A percentile compares a stretch with the other conserved stretches of the same genome.
These are phyloP conservation scores for Aspergillus pseudoviridinutans DNA, from an alignment of 2,329 filamentous ascomycete species.

Conservation along the genomic window DNA sequence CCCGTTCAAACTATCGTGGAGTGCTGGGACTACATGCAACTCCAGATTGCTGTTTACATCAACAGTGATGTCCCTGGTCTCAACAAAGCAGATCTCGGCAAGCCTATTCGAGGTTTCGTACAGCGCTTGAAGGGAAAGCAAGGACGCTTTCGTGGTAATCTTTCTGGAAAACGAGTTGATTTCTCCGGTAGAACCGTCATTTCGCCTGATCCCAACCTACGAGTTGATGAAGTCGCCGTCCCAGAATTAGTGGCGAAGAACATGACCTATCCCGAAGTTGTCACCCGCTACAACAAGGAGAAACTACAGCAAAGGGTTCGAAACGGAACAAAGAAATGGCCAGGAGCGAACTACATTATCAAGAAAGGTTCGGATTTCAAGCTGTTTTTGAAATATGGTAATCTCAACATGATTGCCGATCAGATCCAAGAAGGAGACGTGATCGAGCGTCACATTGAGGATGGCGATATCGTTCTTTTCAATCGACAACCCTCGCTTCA, in stretches of 20 bases:
- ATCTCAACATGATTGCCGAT: conserved; percentile 66
- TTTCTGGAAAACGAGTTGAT: conserved; percentile 97
- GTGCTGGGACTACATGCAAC: conserved; percentile 94
- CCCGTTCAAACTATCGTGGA: conserved; percentile 90
- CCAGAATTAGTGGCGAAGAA: conserved; percentile 91
- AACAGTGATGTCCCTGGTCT: conserved; percentile 94
- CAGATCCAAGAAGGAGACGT: conserved; percentile 77
- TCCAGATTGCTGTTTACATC: conserved; percentile 96
- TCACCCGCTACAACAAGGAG: conserved; percentile 77
- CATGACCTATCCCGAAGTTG: conserved; percentile 89
- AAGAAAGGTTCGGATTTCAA: conserved; percentile 69
- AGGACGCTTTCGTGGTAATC: conserved; percentile 90
- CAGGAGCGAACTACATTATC: conserved; percentile 78
- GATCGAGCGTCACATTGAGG: conserved; percentile 90
- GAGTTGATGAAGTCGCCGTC: conserved; percentile 90
- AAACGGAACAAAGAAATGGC: conserved; percentile 75
- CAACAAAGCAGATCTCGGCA: conserved; percentile 81
- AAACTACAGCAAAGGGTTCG: conserved; percentile 71
- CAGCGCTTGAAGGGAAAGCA: conserved; percentile 96
- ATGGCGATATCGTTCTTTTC: conserved; percentile 94
- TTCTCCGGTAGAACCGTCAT: conserved; percentile 98
- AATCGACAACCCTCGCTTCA: conserved; percentile 97
- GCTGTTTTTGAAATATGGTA: conserved; percentile 70
- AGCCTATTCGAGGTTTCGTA: conserved; percentile 87
- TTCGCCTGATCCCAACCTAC: conserved; percentile 90